phyloP scores from a whole-genome alignment of 2,329 filamentous ascomycete genomes.

The Colletotrichum tabaci region DNA sequence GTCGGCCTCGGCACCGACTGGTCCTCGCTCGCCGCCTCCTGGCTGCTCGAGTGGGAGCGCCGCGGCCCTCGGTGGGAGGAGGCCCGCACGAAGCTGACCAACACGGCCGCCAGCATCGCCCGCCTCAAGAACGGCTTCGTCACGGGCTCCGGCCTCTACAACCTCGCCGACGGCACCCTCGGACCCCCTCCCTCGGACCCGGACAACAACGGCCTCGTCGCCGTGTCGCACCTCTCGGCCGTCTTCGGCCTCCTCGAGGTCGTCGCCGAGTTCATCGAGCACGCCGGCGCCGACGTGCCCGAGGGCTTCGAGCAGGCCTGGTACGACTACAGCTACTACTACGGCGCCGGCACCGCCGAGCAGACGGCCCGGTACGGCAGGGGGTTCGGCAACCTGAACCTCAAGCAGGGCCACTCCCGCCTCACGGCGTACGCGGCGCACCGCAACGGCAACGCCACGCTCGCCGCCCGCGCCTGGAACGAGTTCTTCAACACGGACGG shows the following conservation, averaged over 20 bases:
- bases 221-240: constrained; percentile 69
- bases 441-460: constrained; percentile 59
- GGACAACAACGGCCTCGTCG: constrained; percentile 65
- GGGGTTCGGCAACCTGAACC: constrained; percentile 61
- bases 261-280: constrained; percentile 68
- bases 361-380: constrained; percentile 68
- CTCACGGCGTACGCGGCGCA: constrained; percentile 69
- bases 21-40: constrained; percentile 69
- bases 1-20: constrained; percentile 73
- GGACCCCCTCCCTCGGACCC: constrained; percentile 67
- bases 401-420: constrained; percentile 71
- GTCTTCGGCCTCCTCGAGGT: constrained; percentile 74
- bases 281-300: constrained; percentile 61
- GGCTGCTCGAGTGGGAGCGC: constrained; percentile 74
- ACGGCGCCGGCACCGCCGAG: constrained; percentile 63
- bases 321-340: constrained; percentile 74
- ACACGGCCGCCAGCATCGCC: constrained; percentile 65
- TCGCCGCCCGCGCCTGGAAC: constrained; percentile 67
- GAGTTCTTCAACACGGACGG: constrained; percentile 66
- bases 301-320: constrained; percentile 67
- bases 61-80: constrained; percentile 68
- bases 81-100: constrained; percentile 64
- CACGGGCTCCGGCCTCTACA: constrained; percentile 68
- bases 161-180: constrained; percentile 63
- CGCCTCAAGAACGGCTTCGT: constrained; percentile 72